Evolutionary conservation across 192 early-diverging fungal genomes (phyloP), one percentile per base, ranked within the genome.

Genomic region (Radiomyces spectabilis): DNA sequence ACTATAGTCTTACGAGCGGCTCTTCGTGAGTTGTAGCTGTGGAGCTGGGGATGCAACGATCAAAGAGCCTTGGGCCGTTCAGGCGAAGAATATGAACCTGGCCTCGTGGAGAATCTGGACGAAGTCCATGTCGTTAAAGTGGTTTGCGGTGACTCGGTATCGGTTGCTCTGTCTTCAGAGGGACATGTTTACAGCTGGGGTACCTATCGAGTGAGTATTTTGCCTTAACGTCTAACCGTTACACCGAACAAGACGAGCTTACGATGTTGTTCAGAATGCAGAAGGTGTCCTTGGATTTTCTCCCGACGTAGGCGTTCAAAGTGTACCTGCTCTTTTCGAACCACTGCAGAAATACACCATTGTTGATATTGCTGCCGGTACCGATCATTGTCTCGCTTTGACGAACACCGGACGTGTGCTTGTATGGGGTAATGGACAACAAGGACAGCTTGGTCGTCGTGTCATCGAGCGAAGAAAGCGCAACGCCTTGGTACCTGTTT

Each of bases 11-110:
- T n/a, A n/a, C n/a, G n/a, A n/a, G n/a, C n/a, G n/a, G n/a, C n/a
- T n/a, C n/a, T n/a, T n/a, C n/a, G n/a, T n/a, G n/a, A n/a, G n/a
- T 24, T 10, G 5, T 65, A 79, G 79, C 63, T 97, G 43, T 94
- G 80, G 68, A 86, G 86, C 37, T 97, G 94, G 94, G 94, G 94
- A 1, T 93, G 92, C 73, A 94, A 94, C 66, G 94, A 97, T 71
- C 86, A 97, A 55, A 68, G 72, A 41, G 87, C 87, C 13, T 75
- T 97, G 22, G 93, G 85, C 21, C 73, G 85, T 10, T 61, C 43
- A n/a, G 84, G 79, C 26, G 75, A 71, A 40, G 89, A 93, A 27
- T 83, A 73, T 22, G 73, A 65, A 10, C 86, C 92, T 7, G 66
- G 53, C 21, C 71, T 66, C 2, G 81, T 85, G 10, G 76, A 80